Evolutionary conservation across 345 rosid genomes (phyloP).

Genomic region (Camelina laxa): DNA sequence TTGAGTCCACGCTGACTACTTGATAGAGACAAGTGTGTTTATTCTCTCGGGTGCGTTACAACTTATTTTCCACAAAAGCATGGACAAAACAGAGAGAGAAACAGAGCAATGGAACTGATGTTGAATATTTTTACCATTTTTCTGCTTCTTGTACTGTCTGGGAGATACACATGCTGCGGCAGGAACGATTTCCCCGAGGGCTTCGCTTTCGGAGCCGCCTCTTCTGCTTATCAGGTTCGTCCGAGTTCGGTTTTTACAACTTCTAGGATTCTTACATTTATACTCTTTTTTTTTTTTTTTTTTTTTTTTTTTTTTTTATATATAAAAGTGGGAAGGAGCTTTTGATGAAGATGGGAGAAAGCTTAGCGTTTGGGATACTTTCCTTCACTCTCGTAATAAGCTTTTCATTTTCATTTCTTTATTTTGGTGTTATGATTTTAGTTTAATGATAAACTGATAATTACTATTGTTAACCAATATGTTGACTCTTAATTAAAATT

Average conservation of each 20-base stretch:
- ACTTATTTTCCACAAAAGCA: neutral
- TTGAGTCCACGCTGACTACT: neutral
- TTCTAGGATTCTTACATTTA: neutral
- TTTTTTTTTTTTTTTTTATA: neutral
- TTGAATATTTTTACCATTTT: neutral
- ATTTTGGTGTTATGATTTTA: neutral
- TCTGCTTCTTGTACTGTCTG: neutral
- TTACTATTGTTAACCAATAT: too few relatives aligned
- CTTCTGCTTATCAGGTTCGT: conserved; percentile 61
- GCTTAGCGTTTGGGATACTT: neutral
- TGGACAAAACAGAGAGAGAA: neutral
- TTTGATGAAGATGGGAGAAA: neutral
- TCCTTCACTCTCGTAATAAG: neutral
- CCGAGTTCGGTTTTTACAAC: neutral
- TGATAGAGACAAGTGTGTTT: neutral
- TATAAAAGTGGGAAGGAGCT: neutral
- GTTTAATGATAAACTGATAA: too few relatives aligned
- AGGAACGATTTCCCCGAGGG: conserved; percentile 56
- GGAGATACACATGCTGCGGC: conserved; percentile 14
- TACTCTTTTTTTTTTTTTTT: too few relatives aligned
- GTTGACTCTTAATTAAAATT: neutral
- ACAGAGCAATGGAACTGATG: conserved; percentile 7
- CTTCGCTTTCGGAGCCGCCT: conserved; percentile 57
- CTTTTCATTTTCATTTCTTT: neutral
- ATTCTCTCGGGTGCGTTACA: neutral